A percentile compares a stretch with the other conserved stretches of the same genome.
Evolutionary conservation across 106 monocot species (phyloP).

Genomic region (Posidonia australis): DNA sequence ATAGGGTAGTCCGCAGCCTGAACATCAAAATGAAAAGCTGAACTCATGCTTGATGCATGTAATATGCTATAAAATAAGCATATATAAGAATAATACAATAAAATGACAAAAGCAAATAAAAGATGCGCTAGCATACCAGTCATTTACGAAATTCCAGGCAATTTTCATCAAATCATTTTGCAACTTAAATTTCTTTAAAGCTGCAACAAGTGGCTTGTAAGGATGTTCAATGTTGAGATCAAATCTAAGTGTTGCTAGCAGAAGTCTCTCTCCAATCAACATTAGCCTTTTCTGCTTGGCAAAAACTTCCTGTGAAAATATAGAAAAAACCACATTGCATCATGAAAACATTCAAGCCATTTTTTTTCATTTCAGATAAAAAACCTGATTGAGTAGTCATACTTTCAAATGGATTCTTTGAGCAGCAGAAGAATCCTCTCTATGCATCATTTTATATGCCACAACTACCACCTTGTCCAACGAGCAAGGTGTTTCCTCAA

Average conservation of each 20-base stretch:
- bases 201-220: slow-evolving; percentile 57
- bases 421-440: slow-evolving; percentile 25
- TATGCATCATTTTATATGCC: slow-evolving; percentile 37
- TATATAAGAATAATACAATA: background rate
- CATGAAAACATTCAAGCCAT: background rate
- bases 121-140: slow-evolving; percentile 31
- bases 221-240: slow-evolving; percentile 64
- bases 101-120: background rate
- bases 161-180: slow-evolving; percentile 30
- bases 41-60: background rate
- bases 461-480: slow-evolving; percentile 38
- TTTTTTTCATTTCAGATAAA: background rate
- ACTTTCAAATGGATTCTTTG: slow-evolving; percentile 41
- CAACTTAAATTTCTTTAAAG: slow-evolving; percentile 41
- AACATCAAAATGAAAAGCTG: background rate
- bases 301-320: slow-evolving; percentile 37
- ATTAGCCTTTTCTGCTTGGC: slow-evolving; percentile 57
- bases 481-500: slow-evolving; percentile 45
- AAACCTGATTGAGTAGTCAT: background rate
- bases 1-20: slow-evolving; percentile 59
- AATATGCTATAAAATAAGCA: background rate
- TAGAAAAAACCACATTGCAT: background rate
- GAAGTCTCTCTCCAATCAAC: slow-evolving; percentile 44
- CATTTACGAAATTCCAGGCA: slow-evolving; percentile 77
- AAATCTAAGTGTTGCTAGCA: slow-evolving; percentile 48